Evolutionary conservation across 805 yeast genomes (phyloP).

Genomic region (Candida incommunis): DNA sequence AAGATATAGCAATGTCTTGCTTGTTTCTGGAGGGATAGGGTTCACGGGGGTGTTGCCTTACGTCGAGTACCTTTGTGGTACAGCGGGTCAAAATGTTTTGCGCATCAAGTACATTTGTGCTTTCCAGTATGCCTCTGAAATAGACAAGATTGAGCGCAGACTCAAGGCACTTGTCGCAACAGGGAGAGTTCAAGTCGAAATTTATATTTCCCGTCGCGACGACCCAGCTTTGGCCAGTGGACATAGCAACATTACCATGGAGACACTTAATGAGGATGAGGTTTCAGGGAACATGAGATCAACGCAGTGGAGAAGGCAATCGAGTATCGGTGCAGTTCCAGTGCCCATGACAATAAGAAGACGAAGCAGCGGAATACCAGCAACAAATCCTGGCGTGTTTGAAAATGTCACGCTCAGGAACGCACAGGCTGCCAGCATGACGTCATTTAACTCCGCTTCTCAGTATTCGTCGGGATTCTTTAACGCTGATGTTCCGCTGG

Average conservation of each 20-base stretch:
- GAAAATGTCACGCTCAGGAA: constrained; percentile 3
- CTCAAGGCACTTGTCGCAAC: constrained; percentile 19
- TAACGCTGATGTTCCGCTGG: constrained; percentile 2
- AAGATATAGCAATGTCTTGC: constrained; percentile 32
- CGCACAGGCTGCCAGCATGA: constrained; percentile 5
- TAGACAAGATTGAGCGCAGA: constrained; percentile 10
- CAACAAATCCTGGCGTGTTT: neutral
- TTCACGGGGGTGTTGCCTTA: constrained; percentile 42
- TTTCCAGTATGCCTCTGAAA: constrained; percentile 9
- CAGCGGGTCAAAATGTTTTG: constrained; percentile 4
- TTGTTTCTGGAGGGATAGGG: constrained; percentile 55
- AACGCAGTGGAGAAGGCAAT: neutral
- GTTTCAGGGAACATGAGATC: neutral
- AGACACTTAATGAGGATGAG: neutral
- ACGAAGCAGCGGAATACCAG: constrained; percentile 2
- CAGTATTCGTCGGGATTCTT: neutral
- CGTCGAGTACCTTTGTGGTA: constrained; percentile 21
- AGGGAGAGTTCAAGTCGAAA: constrained; percentile 8
- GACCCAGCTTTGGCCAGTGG: constrained; percentile 9
- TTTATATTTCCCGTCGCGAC: constrained; percentile 4
- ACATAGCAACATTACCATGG: constrained; percentile 1
- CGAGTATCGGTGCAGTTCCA: neutral
- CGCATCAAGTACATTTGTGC: constrained; percentile 18
- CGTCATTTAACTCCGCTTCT: constrained; percentile 2
- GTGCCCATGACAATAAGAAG: neutral